Evolutionary conservation across 768 basidiomycete genomes (phyloP).

Genomic region (Auricularia sp.): DNA sequence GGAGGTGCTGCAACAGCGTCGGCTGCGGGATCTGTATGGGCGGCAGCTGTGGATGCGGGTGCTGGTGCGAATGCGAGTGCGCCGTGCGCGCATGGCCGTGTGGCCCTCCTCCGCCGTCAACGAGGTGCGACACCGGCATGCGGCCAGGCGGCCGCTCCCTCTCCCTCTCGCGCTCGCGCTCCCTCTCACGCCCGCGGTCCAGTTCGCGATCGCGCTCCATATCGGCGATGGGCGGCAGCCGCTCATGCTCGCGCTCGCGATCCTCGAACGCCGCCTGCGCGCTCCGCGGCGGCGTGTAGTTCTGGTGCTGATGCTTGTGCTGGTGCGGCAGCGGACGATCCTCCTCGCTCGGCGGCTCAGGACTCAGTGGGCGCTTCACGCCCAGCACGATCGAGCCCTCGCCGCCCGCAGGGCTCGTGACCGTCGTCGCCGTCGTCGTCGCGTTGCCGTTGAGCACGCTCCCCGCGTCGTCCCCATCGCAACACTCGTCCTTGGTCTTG

Average conservation of each 20-base stretch:
- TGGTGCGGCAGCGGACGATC: background rate
- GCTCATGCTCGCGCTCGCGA: background rate
- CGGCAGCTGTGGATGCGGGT: background rate
- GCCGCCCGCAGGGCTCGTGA: background rate
- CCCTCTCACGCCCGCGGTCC: background rate
- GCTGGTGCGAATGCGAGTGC: background rate
- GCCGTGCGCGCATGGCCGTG: background rate
- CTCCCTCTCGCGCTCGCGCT: background rate
- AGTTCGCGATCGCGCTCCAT: background rate
- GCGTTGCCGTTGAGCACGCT: background rate
- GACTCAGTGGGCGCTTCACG: background rate
- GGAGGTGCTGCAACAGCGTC: background rate
- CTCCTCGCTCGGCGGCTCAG: background rate
- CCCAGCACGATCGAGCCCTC: background rate
- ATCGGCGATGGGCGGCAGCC: background rate
- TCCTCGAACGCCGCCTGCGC: background rate
- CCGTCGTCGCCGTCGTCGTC: background rate
- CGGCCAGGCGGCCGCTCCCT: background rate
- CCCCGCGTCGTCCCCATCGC: background rate
- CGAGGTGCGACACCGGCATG: background rate
- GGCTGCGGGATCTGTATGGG: background rate
- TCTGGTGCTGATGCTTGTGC: background rate
- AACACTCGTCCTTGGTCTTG: background rate
- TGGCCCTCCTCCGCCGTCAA: background rate
- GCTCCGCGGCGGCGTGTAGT: too few relatives aligned